Evolutionary conservation across 179 eudicot species (phyloP), one percentile per base, ranked within the genome.

Genomic region (Gypsophila paniculata): DNA sequence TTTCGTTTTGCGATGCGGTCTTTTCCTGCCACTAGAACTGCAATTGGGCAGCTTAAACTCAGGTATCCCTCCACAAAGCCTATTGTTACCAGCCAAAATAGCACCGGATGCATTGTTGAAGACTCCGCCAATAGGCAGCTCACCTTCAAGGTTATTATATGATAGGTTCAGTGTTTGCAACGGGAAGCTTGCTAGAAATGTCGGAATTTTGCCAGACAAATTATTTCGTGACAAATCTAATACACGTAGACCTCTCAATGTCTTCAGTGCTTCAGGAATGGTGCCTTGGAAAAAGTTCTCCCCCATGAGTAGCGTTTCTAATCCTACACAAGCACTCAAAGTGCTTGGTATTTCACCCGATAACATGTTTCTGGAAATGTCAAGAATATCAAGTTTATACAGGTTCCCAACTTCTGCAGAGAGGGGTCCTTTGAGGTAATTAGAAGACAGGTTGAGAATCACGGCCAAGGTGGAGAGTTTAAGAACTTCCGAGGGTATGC

Each of bases 1-100:
- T 62, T 52, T 54, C 5, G 2, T 12, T 4, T 9, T 38, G 32
- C 36, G 63, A 23, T 53, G 8, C 12, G 6, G 5, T 62, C 61
- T 29, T 61, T 29, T 72, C 6, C 54, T 65, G 6, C 7, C 52
- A 58, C 60, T 38, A 2, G 48, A 34, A 46, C 25, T 61, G 9
- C 79, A 72, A 0, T 11, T 17, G 14, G 76, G 79, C 36, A 76
- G 32, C 61, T 46, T 38, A 23, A 72, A 49, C 15, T 12, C 64
- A 5, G 68, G 71, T 36, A 58, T 54, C 6, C 79, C 77, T 61
- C 83, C 83, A 57, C 83, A 80, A 14, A 80, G 79, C 39, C 26
- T 19, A 13, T 8, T 54, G 23, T 80, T 79, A 39, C 76, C 82
- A 32, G 4, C 1, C 21, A 79, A 0, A 19, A 66, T 72, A 46